These are phyloP conservation scores for Candida insectorum DNA, from an alignment of 805 yeast genomes.

Conservation along the genomic window DNA sequence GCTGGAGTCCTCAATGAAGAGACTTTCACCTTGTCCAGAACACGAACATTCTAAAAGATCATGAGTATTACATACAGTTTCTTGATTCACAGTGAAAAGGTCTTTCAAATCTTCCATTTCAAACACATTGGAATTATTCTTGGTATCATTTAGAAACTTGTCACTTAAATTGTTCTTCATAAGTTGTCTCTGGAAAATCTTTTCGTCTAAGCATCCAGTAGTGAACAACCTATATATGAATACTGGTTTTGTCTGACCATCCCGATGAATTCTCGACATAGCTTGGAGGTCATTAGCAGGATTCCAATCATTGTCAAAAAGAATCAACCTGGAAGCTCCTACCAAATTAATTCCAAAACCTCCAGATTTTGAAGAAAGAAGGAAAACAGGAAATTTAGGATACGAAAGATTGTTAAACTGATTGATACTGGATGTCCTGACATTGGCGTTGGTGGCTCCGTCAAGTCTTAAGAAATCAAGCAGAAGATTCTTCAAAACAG, in stretches of 20 bases:
- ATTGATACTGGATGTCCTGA: conserved; percentile 63
- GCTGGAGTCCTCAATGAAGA: conserved; percentile 1
- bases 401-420: conserved; percentile 54
- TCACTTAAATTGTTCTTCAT: conserved; percentile 79
- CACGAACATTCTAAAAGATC: conserved; percentile 69
- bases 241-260: conserved; percentile 81
- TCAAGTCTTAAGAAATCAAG: conserved; percentile 65
- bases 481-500: conserved; percentile 45
- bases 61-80: conserved; percentile 67
- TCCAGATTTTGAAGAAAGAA: conserved; percentile 87
- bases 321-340: conserved; percentile 82
- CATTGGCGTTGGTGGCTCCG: conserved; percentile 73
- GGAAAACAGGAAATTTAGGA: conserved; percentile 52
- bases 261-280: conserved; percentile 92
- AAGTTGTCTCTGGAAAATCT: conserved; percentile 86
- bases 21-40: conserved; percentile 35
- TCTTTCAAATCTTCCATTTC: conserved; percentile 67
- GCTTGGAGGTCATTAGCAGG: conserved; percentile 92
- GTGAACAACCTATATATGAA: conserved; percentile 79
- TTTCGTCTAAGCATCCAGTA: conserved; percentile 91
- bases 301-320: conserved; percentile 96
- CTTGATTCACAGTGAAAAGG: conserved; percentile 57
- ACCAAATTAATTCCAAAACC: conserved; percentile 88
- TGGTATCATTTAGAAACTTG: conserved; percentile 49
- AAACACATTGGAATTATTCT: conserved; percentile 62